These are phyloP conservation scores for Amylocystis lapponica DNA, from an alignment of 768 basidiomycete species.

Conservation along the genomic window DNA sequence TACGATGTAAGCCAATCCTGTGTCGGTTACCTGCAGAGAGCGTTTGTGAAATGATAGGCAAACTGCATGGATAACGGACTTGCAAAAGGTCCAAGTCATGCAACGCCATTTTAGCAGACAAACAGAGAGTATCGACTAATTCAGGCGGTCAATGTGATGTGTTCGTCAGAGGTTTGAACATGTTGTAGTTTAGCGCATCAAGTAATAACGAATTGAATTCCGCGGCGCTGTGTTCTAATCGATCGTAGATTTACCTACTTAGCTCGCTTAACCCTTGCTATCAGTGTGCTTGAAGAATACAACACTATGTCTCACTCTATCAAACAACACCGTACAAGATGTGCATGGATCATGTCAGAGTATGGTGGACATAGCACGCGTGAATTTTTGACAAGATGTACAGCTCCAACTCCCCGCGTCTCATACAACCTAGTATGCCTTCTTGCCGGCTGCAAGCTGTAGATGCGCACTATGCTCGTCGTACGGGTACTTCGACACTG, in stretches of 20 bases:
- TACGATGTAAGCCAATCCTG: conserved; percentile 55
- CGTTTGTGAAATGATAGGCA: conserved; percentile 21
- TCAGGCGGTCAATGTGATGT: too few species aligned
- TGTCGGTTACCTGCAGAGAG: conserved; percentile 40
- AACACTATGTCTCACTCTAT: too few species aligned
- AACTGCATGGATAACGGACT: conserved; percentile 20
- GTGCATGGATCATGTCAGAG: background rate
- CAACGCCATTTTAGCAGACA: too few species aligned
- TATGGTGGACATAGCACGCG: background rate
- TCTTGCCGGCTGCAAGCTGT: conserved; percentile 77
- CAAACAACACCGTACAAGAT: background rate
- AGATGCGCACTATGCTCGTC: conserved; percentile 95
- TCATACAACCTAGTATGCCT: conserved; percentile 52
- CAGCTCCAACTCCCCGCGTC: background rate
- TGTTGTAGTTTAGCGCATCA: too few species aligned
- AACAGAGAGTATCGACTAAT: too few species aligned
- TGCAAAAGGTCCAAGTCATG: conserved; percentile 17
- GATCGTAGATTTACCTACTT: too few species aligned
- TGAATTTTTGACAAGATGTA: conserved; percentile 2
- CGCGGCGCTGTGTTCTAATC: too few species aligned
- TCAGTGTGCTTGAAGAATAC: too few species aligned
- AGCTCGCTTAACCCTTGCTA: too few species aligned
- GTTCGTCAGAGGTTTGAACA: too few species aligned
- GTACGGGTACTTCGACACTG: conserved; percentile 83
- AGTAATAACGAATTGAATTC: too few species aligned